Evolutionary conservation across 805 yeast species (phyloP), one percentile per base, ranked within the genome.

Genomic region (Starmerella riodocensis): DNA sequence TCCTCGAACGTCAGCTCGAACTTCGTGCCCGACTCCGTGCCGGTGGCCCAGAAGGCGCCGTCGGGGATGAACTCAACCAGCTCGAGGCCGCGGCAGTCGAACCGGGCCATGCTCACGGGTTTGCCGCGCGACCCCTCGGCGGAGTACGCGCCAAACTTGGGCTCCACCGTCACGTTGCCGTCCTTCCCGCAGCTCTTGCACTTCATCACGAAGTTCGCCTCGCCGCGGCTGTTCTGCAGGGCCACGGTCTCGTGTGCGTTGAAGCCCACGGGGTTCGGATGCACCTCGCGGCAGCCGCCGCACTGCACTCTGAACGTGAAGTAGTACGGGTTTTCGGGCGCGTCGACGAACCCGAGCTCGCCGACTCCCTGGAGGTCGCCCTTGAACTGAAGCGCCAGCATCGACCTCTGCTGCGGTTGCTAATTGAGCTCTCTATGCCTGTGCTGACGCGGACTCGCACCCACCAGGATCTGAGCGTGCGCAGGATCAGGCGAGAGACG

Each of bases 31-130:
- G 71, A 75, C 5, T 60, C 65, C 32, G 56, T 58, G 0, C 88
- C 91, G 27, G 51, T 30, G 11, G 51, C 51, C 34, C 34, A 28
- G 34, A 51, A 53, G 18, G 42, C 36, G 14, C 45, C 58, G 26
- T 67, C 70, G 2, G 93, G 81, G 14, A 73, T 57, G 48, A 84
- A 85, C 40, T 73, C 73, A 8, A 65, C 62, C 24, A 85, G 62
- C 37, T 82, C 93, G 30, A 83, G 58, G 3, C 98, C 98, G 51
- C 98, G 73, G 35, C 85, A 70, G 53, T 91, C 97, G 40, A 91
- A 72, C 30, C 74, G 74, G 23, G 85, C 63, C 23, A 86, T 53
- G 2, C 57, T 56, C 7, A 64, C 69, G 32, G 64, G 55, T 48
- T 67, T 64, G 4, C 67, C 70, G 23, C 53, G 38, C 25, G 37